phyloP scores from a whole-genome alignment of 257 asterid species.

The Solanum sejunctum region DNA sequence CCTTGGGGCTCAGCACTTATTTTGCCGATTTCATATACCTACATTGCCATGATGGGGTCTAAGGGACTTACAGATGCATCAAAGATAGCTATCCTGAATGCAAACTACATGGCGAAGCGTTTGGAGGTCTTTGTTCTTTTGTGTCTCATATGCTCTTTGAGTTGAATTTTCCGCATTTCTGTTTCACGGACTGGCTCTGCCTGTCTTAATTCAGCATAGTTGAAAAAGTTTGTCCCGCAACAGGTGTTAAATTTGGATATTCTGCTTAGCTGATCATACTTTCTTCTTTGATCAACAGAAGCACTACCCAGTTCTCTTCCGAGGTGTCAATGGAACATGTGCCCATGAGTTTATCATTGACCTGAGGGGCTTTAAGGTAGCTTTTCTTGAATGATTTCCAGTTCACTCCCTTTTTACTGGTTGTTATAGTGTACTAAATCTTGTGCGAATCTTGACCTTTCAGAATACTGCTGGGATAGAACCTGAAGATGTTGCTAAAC shows the following conservation, averaged over 20 bases:
- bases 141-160: neutral
- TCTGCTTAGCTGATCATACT: neutral
- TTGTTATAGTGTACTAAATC: neutral
- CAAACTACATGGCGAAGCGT: conserved; percentile 96
- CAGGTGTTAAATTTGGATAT: neutral
- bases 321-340: conserved; percentile 85
- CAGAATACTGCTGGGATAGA: conserved; percentile 93
- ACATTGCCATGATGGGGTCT: conserved; percentile 97
- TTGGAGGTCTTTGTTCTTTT: conserved; percentile 50
- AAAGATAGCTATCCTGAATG: conserved; percentile 84
- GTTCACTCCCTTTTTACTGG: neutral
- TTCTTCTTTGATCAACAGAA: conserved; percentile 38
- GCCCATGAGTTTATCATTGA: conserved; percentile 96
- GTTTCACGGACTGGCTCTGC: neutral
- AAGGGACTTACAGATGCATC: conserved; percentile 86
- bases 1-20: conserved; percentile 99
- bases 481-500: conserved; percentile 96
- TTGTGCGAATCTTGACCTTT: conserved; percentile 3
- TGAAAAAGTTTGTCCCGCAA: neutral
- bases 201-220: neutral
- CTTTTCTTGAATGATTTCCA: neutral
- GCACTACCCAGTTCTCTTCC: conserved; percentile 84
- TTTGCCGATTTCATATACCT: conserved; percentile 93
- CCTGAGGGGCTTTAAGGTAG: conserved; percentile 85
- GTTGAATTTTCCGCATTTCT: neutral